Base-by-base conservation (phyloP, 1,139 yeast genomes). In the Pichia sp. region DNA sequence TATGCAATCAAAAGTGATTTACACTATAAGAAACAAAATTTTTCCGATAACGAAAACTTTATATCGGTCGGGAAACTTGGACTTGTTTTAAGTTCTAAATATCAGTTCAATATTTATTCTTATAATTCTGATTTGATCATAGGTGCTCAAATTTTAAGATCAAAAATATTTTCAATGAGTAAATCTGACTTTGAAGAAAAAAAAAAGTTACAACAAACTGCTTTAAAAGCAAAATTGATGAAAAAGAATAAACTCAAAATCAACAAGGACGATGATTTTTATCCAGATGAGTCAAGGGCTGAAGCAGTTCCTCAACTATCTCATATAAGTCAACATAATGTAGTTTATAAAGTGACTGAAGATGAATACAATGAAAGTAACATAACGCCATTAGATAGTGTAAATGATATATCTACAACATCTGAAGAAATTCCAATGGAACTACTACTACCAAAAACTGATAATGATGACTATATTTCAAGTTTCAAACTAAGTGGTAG, bases 101-200 rank as follows among this genome's bases (percentile, higher is more conserved):
- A 90, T 64, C 96, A 89, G 63, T 93, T 93, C 67, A 95, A 95
- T 64, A 73, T 89, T 50, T 93, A 88, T 65, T 91, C 98, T 0
- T 91, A 93, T 62, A 87, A 88, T 55, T 87, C 96, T 52, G 89
- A 93, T 63, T 70, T 93, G 52, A 83, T 95, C 0, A 68, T 95
- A 38, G 99, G 99, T 2, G 83, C 87, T 62, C 97, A 93, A 64
- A 66, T 93, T 30, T 89, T 93, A 83, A 80, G 70, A 10, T 54
- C 58, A 2, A 49, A 51, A 29, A 34, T 48, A 8, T 42, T 41
- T 54, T 58, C 66, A 57, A 50, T 64, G 27, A 52, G 44, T 16
- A 41, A 43, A 11, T 53, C 53, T 3, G 30, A 33, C 18, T 29
- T 30, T 89, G 93, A 83, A 80, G 70, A 13, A 52, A 56, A 3